Base-by-base conservation (phyloP, 768 basidiomycete species). In the Naganishia friedmannii region DNA sequence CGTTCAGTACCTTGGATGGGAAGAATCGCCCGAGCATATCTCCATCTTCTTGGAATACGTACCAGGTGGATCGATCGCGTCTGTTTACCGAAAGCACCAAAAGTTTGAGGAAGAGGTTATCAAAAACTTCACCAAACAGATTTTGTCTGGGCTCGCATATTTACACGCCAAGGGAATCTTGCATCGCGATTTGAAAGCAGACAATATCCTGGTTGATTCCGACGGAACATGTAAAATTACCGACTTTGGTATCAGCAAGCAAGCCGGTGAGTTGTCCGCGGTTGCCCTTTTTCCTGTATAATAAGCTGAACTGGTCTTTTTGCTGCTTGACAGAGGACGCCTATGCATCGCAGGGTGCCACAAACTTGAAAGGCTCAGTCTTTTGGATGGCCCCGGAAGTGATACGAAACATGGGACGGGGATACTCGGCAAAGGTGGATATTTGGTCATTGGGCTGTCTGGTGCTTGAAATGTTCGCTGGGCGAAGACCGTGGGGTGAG, bases 321-420 rank as follows among this genome's bases (percentile, higher is more conserved):
- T 34, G n/a, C 51, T 29, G 9, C 19, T 15, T 32, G 19, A 1
- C 88, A 72, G 92, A 90, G 72, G 92, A 96, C 71, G 86, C 90
- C 65, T 88, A 90, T 73, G 86, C 88, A 70, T 90, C 87, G n/a
- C 90, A 90, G 60, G 81, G 82, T 56, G 88, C 87, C 73, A 95
- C 93, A 1, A 90, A 91, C 26, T 93, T 99, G 92, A 91, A 93
- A 79, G 96, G 96, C 29, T 94, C 94, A 23, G 90, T 98, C 42
- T 98, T 96, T 80, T 99, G 96, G 95, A 97, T 98, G 95, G 94
- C 94, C 12, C 94, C 94, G 0, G 94, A 93, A 83, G 92, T 96
- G 70, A 89, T 92, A 72, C 88, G 90, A 42, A 75, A 77, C 3
- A 87, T 90, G 79, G 89, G 90, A 75, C 77, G 81, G 66, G 93